phyloP scores from a whole-genome alignment of 116 monocot species.

The Zostera marina region DNA sequence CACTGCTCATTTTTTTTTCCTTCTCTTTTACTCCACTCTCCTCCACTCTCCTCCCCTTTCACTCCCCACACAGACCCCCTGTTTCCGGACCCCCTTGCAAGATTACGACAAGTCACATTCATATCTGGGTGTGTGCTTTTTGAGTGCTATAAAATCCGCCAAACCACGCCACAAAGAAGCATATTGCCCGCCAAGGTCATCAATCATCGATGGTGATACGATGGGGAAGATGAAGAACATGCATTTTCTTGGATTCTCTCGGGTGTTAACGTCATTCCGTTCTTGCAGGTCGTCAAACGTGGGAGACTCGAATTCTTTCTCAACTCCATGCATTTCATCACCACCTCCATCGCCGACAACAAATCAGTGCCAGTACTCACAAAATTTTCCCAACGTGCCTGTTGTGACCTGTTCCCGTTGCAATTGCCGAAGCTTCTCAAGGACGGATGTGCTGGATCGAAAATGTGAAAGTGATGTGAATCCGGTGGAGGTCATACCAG shows the following conservation, averaged over 20 bases:
- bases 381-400: neutral
- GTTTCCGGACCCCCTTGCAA: neutral
- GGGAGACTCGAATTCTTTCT: neutral
- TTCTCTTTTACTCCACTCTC: neutral
- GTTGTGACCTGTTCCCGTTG: neutral
- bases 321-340: neutral
- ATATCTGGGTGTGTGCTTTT: neutral
- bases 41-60: neutral
- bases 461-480: constrained; percentile 1
- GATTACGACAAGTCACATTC: neutral
- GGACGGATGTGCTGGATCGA: neutral
- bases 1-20: no score
- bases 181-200: neutral
- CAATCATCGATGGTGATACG: constrained; percentile 13
- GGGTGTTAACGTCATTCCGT: constrained; percentile 17
- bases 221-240: neutral
- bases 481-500: constrained; percentile 5
- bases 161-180: no score
- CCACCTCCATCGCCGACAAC: constrained; percentile 1
- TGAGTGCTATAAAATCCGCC: neutral
- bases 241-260: constrained; percentile 18
- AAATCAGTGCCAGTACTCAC: neutral
- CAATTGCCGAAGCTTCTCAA: constrained; percentile 5
- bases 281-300: constrained; percentile 18
- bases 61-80: neutral